Base-by-base conservation (phyloP, 768 basidiomycete genomes). In the Ramaria sp. region DNA sequence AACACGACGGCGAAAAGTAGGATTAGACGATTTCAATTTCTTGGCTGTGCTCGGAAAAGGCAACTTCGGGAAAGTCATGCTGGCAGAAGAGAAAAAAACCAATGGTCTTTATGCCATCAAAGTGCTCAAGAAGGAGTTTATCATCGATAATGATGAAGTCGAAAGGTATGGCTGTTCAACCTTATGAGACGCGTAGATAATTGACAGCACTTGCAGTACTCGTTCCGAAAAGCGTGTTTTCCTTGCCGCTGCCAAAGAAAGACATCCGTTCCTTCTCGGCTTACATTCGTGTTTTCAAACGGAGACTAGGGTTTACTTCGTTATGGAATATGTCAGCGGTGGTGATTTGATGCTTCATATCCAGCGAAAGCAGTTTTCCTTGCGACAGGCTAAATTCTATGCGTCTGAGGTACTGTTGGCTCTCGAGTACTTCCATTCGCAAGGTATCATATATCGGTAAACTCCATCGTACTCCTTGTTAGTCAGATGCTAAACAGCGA, bases 201-300 rank as follows among this genome's bases (percentile, higher is more conserved):
- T 50, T 48, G 28, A 42, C 41, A 32, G 6, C 13, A 24, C 20
- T 52, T 42, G 24, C 59, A 98, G 96, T 62, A 98, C 96, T 18
- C 94, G 95, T 57, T 98, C 96, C 2, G 96, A 99, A 70, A 99
- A 99, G 70, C 88, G 96, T 25, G 96, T 99, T 37, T 98, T 97
- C 73, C 71, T 98, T 56, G 85, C 95, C 13, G 95, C 96, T n/a
- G 95, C 96, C 3, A 79, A 86, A 57, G 93, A 98, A 67, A 82
- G 94, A 4, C 96, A 99, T 71, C 96, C 96, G 0, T 99, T 99
- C 81, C 71, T 99, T 39, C 84, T 99, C 59, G 90, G 87, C 12
- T 75, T 99, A 38, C 96, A 98, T 65, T 98, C 95, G 15, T 98
- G 96, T 74, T 99, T 99, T 82, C 96, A 99, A 71, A 98, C 96